phyloP scores from a whole-genome alignment of 2,329 filamentous ascomycete genomes.

The Triangularia verruculosa region DNA sequence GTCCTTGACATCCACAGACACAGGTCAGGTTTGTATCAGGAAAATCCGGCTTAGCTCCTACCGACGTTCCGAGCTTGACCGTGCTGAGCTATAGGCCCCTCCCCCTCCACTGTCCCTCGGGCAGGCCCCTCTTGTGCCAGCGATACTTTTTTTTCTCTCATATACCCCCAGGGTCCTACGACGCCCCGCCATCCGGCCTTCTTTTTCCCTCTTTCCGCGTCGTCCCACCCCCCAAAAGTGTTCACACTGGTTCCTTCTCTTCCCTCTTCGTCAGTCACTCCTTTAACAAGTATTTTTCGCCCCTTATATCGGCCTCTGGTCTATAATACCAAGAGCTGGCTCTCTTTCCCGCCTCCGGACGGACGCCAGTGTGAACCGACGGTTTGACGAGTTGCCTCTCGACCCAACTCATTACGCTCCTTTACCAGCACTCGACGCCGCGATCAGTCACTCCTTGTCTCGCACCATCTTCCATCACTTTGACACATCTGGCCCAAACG shows the following conservation, averaged over 20 bases:
- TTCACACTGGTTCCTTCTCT: conserved; percentile 37
- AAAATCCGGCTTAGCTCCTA: conserved; percentile 50
- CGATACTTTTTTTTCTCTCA: conserved; percentile 42
- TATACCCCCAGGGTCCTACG: conserved; percentile 52
- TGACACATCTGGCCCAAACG: conserved; percentile 38
- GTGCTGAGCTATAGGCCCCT: conserved; percentile 36
- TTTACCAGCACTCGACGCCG: conserved; percentile 29
- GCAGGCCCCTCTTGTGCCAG: conserved; percentile 40
- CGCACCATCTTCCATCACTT: conserved; percentile 18
- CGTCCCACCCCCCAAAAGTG: conserved; percentile 39
- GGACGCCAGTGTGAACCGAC: conserved; percentile 39
- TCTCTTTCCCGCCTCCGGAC: conserved; percentile 47
- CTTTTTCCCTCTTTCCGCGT: conserved; percentile 43
- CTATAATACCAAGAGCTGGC: conserved; percentile 55
- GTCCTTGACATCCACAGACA: conserved; percentile 34
- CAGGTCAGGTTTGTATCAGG: conserved; percentile 44
- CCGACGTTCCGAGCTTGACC: conserved; percentile 49
- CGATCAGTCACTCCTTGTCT: conserved; percentile 26
- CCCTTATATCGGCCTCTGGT: conserved; percentile 40
- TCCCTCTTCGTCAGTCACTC: conserved; percentile 44
- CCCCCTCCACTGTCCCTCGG: conserved; percentile 31
- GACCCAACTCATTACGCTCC: conserved; percentile 33
- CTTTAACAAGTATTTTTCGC: conserved; percentile 45
- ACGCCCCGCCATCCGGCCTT: conserved; percentile 45
- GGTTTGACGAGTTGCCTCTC: conserved; percentile 44